Conservation (phyloP, 1,139 yeast genomes). For the Hyphopichia wangnamkhiaoensis region DNA sequence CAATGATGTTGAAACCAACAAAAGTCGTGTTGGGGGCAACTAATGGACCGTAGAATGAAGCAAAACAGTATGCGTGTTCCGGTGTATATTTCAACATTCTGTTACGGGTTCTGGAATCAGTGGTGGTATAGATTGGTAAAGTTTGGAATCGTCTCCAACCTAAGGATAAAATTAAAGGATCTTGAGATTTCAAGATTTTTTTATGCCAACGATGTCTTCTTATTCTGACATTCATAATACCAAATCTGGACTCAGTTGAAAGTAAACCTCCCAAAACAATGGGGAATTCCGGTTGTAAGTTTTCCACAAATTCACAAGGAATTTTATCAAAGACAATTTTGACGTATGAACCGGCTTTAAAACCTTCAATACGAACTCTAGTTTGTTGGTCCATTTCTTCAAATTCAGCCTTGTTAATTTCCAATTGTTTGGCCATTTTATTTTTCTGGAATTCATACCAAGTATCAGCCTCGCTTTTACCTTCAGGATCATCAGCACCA, state of each 20-base stretch:
- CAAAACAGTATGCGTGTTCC: conserved; percentile 95
- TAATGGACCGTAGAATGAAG: conserved; percentile 94
- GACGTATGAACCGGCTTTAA: conserved; percentile 90
- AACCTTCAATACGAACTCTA: conserved; percentile 85
- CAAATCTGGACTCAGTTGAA: conserved; percentile 90
- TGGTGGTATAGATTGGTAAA: conserved; percentile 90
- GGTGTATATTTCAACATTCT: conserved; percentile 98
- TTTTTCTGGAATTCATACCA: conserved; percentile 98
- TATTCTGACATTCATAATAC: conserved; percentile 87
- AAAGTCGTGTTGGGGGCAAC: conserved; percentile 98
- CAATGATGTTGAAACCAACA: conserved; percentile 90
- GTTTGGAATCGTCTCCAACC: conserved; percentile 99
- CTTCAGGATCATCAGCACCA: conserved; percentile 74
- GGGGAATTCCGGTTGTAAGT: conserved; percentile 83
- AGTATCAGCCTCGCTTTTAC: conserved; percentile 78
- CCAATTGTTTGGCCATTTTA: conserved; percentile 93
- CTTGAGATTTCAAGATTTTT: conserved; percentile 91
- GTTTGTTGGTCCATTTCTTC: conserved; percentile 74
- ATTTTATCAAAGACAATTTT: conserved; percentile 78
- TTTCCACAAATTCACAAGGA: conserved; percentile 89
- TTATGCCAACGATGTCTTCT: conserved; percentile 99
- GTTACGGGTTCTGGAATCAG: conserved; percentile 95
- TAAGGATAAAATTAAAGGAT: conserved; percentile 87
- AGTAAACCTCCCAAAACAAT: conserved; percentile 87
- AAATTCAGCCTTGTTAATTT: conserved; percentile 81